Evolutionary conservation across 176 grass and related monocot genomes (phyloP).

Genomic region (Zoysia japonica): DNA sequence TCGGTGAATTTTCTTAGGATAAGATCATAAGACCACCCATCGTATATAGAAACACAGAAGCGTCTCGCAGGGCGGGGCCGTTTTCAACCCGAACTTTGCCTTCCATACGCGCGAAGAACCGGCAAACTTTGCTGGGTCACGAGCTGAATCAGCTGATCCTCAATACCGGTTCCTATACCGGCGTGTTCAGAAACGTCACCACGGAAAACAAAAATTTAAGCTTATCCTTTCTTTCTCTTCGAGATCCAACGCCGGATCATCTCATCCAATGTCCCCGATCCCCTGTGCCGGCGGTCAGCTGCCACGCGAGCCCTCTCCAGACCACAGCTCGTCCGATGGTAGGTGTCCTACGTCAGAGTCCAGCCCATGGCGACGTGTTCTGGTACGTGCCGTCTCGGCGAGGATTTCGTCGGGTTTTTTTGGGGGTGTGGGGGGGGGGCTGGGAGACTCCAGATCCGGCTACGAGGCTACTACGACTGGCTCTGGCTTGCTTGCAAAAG

Average conservation of each 20-base stretch:
- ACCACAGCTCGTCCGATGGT: background rate
- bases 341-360: background rate
- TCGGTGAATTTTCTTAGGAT: background rate
- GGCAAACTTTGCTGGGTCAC: constrained; percentile 2
- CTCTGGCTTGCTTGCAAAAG: too few species aligned
- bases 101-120: background rate
- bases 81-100: background rate
- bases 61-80: background rate
- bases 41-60: background rate
- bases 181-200: background rate
- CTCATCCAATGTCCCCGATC: background rate
- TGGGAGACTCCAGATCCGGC: too few species aligned
- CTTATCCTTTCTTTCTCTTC: background rate
- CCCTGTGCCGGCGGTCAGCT: background rate
- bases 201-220: background rate
- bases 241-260: background rate
- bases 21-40: background rate
- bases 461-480: too few species aligned
- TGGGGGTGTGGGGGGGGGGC: too few species aligned
- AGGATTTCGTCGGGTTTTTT: background rate
- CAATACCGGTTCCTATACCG: background rate
- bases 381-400: constrained; percentile 9
- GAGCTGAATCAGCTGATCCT: background rate
- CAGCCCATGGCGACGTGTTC: background rate
- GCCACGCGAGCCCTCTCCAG: background rate